Base-by-base conservation (phyloP, 345 rosid species). In the Eucalyptus victrix region DNA sequence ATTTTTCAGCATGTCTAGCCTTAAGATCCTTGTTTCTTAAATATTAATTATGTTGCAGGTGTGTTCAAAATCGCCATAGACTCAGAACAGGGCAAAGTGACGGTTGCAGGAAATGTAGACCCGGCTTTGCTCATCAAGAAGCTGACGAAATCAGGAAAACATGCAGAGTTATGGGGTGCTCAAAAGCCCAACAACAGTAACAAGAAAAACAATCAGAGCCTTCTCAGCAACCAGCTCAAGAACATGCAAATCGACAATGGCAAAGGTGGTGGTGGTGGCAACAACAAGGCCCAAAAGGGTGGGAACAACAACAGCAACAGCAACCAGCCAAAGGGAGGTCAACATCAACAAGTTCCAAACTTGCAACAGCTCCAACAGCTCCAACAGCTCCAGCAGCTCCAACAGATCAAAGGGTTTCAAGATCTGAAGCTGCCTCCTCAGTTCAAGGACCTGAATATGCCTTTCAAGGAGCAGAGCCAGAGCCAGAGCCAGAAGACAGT, bases 31-130 rank as follows among this genome's bases (percentile, higher is more conserved):
- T 40, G 37, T 18, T 49, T 53, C 19, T 86, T 53, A 15, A 18
- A 86, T 40, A 32, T 49, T 23, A 53, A 53, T 8, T 19, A 76
- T 23, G 47, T 76, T 76, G 94, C 86, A 90, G 99, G 99, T 88
- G 99, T 96, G 72, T 97, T 92, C 91, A 96, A 92, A 14, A 96
- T 97, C 50, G 90, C 80, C 89, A 95, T 97, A 91, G 99, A 96
- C 87, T 89, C 98, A 87, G 99, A 97, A 88, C 96, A 93, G 88
- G 99, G 98, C 90, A 97, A 93, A 92, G 99, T 97, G 32, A 96
- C 97, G 10, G 98, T 97, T 3, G 89, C 96, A 18, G 99, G 99
- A 60, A 97, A 94, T 91, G 97, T 96, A 88, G 95, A 95, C 93
- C 96, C 98, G 9, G 87, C 90, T 2, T 88, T 94, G 32, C 97